phyloP scores from a whole-genome alignment of 2,329 filamentous ascomycete genomes.

The Cladosporium phlei region DNA sequence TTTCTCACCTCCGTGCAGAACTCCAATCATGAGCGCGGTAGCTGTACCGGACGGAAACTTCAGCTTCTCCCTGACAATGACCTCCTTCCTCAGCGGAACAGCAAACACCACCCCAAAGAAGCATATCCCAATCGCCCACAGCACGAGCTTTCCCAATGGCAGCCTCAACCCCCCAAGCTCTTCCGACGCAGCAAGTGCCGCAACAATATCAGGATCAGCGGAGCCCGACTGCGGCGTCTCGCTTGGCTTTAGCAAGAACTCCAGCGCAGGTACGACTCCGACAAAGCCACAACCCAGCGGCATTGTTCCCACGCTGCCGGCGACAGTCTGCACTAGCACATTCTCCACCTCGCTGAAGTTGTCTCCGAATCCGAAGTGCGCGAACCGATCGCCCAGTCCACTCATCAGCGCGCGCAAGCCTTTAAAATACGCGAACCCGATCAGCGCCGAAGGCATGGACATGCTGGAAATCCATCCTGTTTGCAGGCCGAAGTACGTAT shows the following conservation, averaged over 20 bases:
- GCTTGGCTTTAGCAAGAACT: constrained; percentile 71
- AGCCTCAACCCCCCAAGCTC: constrained; percentile 28
- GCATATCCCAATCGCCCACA: constrained; percentile 90
- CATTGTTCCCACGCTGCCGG: constrained; percentile 94
- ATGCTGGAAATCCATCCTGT: constrained; percentile 81
- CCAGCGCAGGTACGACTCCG: constrained; percentile 86
- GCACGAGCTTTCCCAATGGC: constrained; percentile 67
- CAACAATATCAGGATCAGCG: constrained; percentile 21
- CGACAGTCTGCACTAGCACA: constrained; percentile 92
- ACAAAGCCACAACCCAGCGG: constrained; percentile 93
- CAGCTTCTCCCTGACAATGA: constrained; percentile 86
- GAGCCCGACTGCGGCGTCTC: constrained; percentile 47
- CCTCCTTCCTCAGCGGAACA: constrained; percentile 81
- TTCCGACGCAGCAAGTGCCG: constrained; percentile 15
- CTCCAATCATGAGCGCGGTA: constrained; percentile 86
- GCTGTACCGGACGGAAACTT: constrained; percentile 95
- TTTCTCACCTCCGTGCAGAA: constrained; percentile 65
- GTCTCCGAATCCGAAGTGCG: constrained; percentile 24
- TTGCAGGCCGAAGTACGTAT: constrained; percentile 98
- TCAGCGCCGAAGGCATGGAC: constrained; percentile 92
- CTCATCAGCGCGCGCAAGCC: constrained; percentile 65
- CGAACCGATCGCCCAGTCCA: constrained; percentile 38
- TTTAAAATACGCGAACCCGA: constrained; percentile 93
- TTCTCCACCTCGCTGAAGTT: constrained; percentile 96
- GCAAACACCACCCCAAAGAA: constrained; percentile 97